Base-by-base conservation (phyloP, 2,329 filamentous ascomycete species). In the Sarocladiaceae sp. region DNA sequence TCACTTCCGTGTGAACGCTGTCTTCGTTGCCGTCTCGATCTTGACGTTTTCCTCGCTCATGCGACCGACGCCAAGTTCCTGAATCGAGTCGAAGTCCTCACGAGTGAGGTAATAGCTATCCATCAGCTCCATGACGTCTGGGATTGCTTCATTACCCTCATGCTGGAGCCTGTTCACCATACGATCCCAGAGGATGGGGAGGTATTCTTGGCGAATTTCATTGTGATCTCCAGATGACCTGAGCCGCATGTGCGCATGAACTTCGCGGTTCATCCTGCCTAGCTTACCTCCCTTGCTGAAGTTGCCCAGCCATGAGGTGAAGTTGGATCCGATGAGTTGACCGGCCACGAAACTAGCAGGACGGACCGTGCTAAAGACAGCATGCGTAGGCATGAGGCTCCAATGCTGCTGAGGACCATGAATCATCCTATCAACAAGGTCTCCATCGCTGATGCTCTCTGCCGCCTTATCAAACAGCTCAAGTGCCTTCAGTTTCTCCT, bases 341-440 rank as follows among this genome's bases (percentile, higher is more conserved):
- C 93, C 93, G 42, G 88, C 79, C 10, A 93, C 74, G 58, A 85
- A 95, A 62, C 88, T 95, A 6, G 93, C 84, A 4, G 93, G 93
- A 20, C 87, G 76, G 19, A 98, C 91, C 45, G 95, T 94, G 59
- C 90, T 95, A 68, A 97, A 96, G 31, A 96, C 76, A 20, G 90
- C 93, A 64, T 98, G 93, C 2, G 88, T 85, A 12, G 93, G 93
- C 93, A 98, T 98, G 49, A 98, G 68, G 58, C 87, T 93, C 93
- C 93, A 98, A 50, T 98, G 93, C 60, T 98, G 93, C 60, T 98
- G 93, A 34, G 88, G 88, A 20, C 93, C 93, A 62, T 98, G 93
- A 48, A 98, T 98, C 91, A 98, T 96, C 43, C 88, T 79, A 63
- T 98, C 93, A 2, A 97, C 88, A 27, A 98, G 70, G 61, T 98